phyloP scores from a whole-genome alignment of 2,329 filamentous ascomycete genomes.

The Chaetomiaceae sp. region DNA sequence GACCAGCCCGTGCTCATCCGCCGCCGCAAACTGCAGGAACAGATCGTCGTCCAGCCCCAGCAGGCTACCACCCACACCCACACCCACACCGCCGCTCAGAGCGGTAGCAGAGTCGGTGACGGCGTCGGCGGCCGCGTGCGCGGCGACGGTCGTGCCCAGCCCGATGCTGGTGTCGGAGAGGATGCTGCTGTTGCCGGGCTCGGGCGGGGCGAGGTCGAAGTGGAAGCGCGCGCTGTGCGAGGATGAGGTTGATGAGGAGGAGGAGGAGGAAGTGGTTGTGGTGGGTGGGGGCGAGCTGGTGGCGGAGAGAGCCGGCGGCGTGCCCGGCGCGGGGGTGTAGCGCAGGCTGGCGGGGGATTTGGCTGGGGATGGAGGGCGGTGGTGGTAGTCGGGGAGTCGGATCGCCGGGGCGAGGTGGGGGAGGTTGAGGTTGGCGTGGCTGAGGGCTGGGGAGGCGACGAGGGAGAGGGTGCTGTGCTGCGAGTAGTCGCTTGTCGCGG shows the following conservation, averaged over 20 bases:
- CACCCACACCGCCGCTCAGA: constrained; percentile 12
- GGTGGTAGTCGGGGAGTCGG: constrained; percentile 2
- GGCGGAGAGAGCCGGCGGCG: constrained; percentile 55
- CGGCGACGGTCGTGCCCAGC: constrained; percentile 30
- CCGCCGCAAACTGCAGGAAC: neutral
- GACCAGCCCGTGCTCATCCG: neutral
- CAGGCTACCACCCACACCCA: constrained; percentile 29
- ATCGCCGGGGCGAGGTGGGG: constrained; percentile 5
- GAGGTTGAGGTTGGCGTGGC: neutral
- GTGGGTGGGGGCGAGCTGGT: constrained; percentile 51
- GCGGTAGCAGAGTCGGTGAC: neutral
- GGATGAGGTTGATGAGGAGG: too few relatives aligned
- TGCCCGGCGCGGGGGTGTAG: constrained; percentile 38
- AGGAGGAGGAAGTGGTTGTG: too few relatives aligned
- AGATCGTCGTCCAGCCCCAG: neutral
- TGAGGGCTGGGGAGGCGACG: neutral
- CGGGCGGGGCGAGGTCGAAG: neutral
- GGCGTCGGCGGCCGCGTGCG: constrained; percentile 16
- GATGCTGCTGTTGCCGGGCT: neutral
- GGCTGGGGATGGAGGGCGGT: constrained; percentile 40
- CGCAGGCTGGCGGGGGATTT: constrained; percentile 44
- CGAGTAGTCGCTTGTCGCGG: constrained; percentile 39
- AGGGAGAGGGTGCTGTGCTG: constrained; percentile 32
- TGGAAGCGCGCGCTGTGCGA: constrained; percentile 21
- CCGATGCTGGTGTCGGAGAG: constrained; percentile 24